Evolutionary conservation across 2,329 filamentous ascomycete species (phyloP).

Genomic region (Colletotrichum sp.): DNA sequence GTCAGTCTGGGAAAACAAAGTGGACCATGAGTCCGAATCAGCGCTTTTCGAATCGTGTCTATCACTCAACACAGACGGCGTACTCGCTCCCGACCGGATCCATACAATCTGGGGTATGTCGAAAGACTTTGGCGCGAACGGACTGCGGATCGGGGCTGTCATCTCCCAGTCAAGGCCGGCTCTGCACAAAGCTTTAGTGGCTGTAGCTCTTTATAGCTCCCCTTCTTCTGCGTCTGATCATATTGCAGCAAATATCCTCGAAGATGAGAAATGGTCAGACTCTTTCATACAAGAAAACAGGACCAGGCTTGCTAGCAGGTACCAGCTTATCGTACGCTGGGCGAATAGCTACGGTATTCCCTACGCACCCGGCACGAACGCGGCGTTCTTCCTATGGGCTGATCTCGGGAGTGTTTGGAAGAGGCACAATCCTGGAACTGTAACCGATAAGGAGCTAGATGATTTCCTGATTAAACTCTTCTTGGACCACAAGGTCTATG

Average conservation of each 20-base stretch:
- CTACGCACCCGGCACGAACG: constrained; percentile 52
- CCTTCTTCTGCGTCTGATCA: neutral
- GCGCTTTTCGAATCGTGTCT: constrained; percentile 48
- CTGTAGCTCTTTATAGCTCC: neutral
- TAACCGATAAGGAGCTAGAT: constrained; percentile 68
- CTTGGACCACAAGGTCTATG: constrained; percentile 34
- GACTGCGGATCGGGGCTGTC: constrained; percentile 43
- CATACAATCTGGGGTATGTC: constrained; percentile 39
- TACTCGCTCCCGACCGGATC: constrained; percentile 41
- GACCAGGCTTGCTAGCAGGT: constrained; percentile 39
- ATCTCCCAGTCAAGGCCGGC: constrained; percentile 5
- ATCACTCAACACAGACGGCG: constrained; percentile 28
- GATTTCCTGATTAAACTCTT: constrained; percentile 11
- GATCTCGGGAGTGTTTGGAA: constrained; percentile 53
- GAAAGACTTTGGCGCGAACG: constrained; percentile 48
- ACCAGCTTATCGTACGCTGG: constrained; percentile 39
- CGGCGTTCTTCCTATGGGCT: constrained; percentile 61
- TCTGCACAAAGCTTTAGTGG: constrained; percentile 25
- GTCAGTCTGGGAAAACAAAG: constrained; percentile 43
- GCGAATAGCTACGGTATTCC: constrained; percentile 44
- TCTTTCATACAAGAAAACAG: constrained; percentile 49
- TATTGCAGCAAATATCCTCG: constrained; percentile 13
- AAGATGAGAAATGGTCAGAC: constrained; percentile 33
- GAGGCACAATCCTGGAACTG: constrained; percentile 75
- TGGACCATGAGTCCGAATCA: constrained; percentile 36